Conservation (phyloP, 164 flowering plant genomes). For the grape (Vitis vinifera) region ASM3070453v1 NC_081810.1:8260501-8261000, state of each 20-base stretch:
- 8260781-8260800: conserved; percentile 65
- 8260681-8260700: conserved; percentile 40
- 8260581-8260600: conserved; percentile 68
- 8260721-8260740: conserved; percentile 49
- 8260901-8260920: too few species aligned
- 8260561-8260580: conserved; percentile 40
- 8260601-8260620: conserved; percentile 62
- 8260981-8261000: too few species aligned
- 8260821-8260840: conserved; percentile 24
- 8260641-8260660: conserved; percentile 69
- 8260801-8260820: conserved; percentile 58
- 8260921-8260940: too few species aligned
- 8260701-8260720: conserved; percentile 64
- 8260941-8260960: too few species aligned
- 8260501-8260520: conserved; percentile 75
- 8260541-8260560: conserved; percentile 23
- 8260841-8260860: conserved; percentile 36
- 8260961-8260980: too few species aligned
- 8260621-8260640: conserved; percentile 63
- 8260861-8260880: conserved; percentile 14
- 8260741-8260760: conserved; percentile 53
- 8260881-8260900: too few species aligned
- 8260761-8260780: conserved; percentile 50
- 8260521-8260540: conserved; percentile 50
- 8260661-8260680: conserved; percentile 61